A percentile compares a stretch with the other conserved stretches of the same genome.
Conservation (phyloP, 2,329 filamentous ascomycete species). For the Colletotrichum filicis region DNA sequence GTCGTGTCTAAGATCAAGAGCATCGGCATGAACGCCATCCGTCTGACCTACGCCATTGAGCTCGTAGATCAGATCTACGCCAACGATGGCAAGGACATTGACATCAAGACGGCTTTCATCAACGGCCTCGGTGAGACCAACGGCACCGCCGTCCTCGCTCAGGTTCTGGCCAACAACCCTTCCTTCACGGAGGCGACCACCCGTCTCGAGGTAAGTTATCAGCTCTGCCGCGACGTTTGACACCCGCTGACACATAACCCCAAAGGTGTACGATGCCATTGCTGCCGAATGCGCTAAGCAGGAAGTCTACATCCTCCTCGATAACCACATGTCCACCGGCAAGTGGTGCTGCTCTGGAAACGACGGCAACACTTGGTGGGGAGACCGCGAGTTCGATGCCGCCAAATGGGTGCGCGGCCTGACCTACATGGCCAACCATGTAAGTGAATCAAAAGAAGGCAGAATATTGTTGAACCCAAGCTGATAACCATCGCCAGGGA, state of each 20-base stretch:
- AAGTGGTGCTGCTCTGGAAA: constrained; percentile 66
- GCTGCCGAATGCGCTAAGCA: constrained; percentile 66
- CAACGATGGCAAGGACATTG: constrained; percentile 58
- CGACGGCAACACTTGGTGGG: constrained; percentile 71
- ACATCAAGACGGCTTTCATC: constrained; percentile 56
- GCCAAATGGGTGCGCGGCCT: constrained; percentile 71
- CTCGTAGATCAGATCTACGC: constrained; percentile 70
- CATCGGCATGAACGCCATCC: constrained; percentile 71
- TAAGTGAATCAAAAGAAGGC: constrained; percentile 42
- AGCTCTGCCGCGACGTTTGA: constrained; percentile 1
- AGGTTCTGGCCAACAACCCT: constrained; percentile 68
- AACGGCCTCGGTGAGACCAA: constrained; percentile 61
- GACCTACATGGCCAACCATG: constrained; percentile 69
- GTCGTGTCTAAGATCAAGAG: constrained; percentile 68
- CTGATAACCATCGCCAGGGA: constrained; percentile 44
- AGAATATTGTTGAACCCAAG: not conserved
- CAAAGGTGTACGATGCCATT: constrained; percentile 65
- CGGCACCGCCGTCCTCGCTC: constrained; percentile 59
- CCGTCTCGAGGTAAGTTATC: constrained; percentile 55
- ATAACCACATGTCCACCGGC: constrained; percentile 70
- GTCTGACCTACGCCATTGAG: constrained; percentile 72
- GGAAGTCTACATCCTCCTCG: constrained; percentile 67
- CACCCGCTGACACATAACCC: not conserved
- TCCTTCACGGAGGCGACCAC: constrained; percentile 64
- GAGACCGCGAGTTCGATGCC: constrained; percentile 67